Evolutionary conservation across 75 land plant genomes (phyloP), one percentile per base, ranked within the genome.

Genomic region (Larix kaempferi): DNA sequence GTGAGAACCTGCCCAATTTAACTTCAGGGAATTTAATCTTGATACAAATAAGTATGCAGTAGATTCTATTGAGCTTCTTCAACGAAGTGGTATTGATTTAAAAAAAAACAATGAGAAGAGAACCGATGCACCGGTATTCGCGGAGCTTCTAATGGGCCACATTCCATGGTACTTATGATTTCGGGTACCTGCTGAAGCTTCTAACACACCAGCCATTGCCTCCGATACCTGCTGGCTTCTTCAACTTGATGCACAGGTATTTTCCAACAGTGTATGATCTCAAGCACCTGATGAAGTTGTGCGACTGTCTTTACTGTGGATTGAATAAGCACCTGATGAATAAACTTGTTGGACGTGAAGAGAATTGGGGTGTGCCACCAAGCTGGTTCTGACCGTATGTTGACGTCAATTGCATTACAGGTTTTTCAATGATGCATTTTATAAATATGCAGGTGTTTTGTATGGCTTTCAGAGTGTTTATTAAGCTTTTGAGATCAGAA

Each of bases 221-320:
- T 0, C 78, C 85, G 4, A 54, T 60, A 6, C 91, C 86, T 65
- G 73, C 78, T 22, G 92, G 82, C 14, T 91, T 86, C 79, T 85
- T 88, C 76, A 82, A 74, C 76, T 76, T 88, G 56, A 61, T 88
- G 29, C 74, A 71, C n/a, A 41, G 86, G 12, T 91, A 91, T 75
- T 91, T 91, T 61, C 93, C 93, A 17, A 84, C 69, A n/a, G 49
- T 91, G 14, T 91, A 85, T 76, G 92, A 91, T 67, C 88, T 91
- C 84, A 91, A 91, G 79, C 89, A 91, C 59, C 75, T 91, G 74
- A 91, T 91, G 93, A 91, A 84, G 87, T 88, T 88, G 67, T 86
- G 88, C 77, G 82, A 91, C 77, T 78, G 80, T 67, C 76, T 91
- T 26, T 88, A 91, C 29, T 91, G 93, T 3, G 93, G 93, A 8